Conservation (phyloP, 1,139 yeast species). For the Yamadazyma mexicana region DNA sequence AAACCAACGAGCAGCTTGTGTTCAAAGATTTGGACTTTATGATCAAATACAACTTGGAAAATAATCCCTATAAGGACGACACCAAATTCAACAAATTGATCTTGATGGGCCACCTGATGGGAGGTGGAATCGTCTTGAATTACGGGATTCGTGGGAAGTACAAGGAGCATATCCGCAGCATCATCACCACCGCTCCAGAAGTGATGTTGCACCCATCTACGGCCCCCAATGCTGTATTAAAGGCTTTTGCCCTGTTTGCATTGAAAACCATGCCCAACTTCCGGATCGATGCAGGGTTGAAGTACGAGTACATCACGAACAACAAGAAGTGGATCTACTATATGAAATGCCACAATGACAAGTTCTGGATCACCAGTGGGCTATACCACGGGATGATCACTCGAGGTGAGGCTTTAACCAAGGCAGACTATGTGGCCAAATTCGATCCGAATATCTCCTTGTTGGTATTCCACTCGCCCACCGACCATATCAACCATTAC, state of each 20-base stretch:
- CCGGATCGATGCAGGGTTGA: conserved; percentile 57
- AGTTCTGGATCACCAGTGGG: conserved; percentile 43
- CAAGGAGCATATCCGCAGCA: conserved; percentile 53
- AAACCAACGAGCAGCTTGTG: conserved; percentile 62
- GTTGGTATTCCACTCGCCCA: conserved; percentile 46
- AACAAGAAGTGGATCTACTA: conserved; percentile 50
- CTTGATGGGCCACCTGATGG: conserved; percentile 92
- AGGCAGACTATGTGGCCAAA: conserved; percentile 40
- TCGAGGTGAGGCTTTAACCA: conserved; percentile 57
- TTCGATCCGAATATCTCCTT: conserved; percentile 47
- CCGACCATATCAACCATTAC: conserved; percentile 53
- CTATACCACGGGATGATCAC: conserved; percentile 62
- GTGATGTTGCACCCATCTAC: conserved; percentile 59
- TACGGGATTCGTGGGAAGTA: conserved; percentile 70
- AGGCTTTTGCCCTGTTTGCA: conserved; percentile 46
- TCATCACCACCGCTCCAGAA: conserved; percentile 68
- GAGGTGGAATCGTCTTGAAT: conserved; percentile 79
- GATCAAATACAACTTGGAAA: conserved; percentile 35
- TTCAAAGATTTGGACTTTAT: conserved; percentile 72
- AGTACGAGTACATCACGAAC: conserved; percentile 55
- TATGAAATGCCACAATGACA: conserved; percentile 35
- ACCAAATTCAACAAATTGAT: conserved; percentile 53
- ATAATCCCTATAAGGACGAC: conserved; percentile 21
- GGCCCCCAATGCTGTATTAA: conserved; percentile 52
- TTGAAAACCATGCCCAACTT: conserved; percentile 52